phyloP scores from a whole-genome alignment of 352 stramenopile genomes.

The Phytophthora sojae region DNA sequence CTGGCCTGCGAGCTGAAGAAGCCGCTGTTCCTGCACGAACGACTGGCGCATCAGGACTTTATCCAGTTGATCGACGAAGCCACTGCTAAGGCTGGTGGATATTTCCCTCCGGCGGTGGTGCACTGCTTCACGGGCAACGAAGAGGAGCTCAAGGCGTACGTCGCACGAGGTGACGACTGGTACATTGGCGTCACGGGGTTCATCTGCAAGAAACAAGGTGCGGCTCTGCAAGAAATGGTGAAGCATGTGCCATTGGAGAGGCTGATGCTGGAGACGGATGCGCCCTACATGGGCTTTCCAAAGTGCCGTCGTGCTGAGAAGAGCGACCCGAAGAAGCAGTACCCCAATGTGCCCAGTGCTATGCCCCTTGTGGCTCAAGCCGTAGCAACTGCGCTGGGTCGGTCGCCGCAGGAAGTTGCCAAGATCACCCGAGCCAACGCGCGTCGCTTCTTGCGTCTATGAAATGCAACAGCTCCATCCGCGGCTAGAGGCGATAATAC shows the following conservation, averaged over 20 bases:
- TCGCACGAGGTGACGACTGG: slow-evolving; percentile 70
- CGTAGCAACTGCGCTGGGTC: slow-evolving; percentile 57
- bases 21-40: slow-evolving; percentile 87
- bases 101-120: slow-evolving; percentile 74
- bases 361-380: slow-evolving; percentile 65
- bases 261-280: slow-evolving; percentile 93
- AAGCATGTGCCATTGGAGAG: slow-evolving; percentile 73
- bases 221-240: slow-evolving; percentile 61
- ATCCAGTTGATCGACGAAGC: slow-evolving; percentile 70
- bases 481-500: neutral
- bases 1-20: slow-evolving; percentile 73
- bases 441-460: slow-evolving; percentile 70
- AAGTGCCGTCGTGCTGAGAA: slow-evolving; percentile 57
- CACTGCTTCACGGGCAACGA: slow-evolving; percentile 92
- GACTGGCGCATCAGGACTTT: slow-evolving; percentile 81
- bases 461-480: neutral
- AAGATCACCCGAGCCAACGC: slow-evolving; percentile 71
- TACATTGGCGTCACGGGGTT: slow-evolving; percentile 93
- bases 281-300: slow-evolving; percentile 92
- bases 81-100: slow-evolving; percentile 39
- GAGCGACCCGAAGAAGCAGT: slow-evolving; percentile 66
- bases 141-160: slow-evolving; percentile 78
- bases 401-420: slow-evolving; percentile 64
- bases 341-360: slow-evolving; percentile 79
- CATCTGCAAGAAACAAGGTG: slow-evolving; percentile 86